Evolutionary conservation across 2,329 filamentous ascomycete genomes (phyloP), one percentile per base, ranked within the genome.

Genomic region (Grosmannia serpens): DNA sequence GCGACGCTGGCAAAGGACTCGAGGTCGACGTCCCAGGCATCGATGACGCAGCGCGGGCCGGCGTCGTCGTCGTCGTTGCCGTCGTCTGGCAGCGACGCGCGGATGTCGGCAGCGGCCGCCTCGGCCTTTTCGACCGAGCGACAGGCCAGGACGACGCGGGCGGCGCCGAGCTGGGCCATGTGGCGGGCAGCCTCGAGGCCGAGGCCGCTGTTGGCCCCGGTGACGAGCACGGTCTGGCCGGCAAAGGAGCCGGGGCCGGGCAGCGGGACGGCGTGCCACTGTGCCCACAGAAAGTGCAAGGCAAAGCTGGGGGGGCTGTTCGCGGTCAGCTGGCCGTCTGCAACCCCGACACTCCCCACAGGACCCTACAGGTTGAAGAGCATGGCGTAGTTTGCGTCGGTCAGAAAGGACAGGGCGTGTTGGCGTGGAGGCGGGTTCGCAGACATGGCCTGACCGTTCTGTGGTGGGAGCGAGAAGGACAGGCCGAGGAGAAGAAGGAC

Each of bases 1-100:
- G 70, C 66, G 44, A 82, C 72, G 35, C 73, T 77, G 4, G 72
- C 71, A 62, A 77, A 78, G 22, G 69, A 74, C 17, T 63, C 64
- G 62, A 82, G 71, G 63, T 83, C 79, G 5, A 83, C 63, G 13
- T 69, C 57, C 78, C 78, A 82, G 15, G 81, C 76, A 50, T 80
- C 69, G 35, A 79, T 66, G 3, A 59, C 65, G n/a, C 58, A 66
- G 46, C 59, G 55, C 24, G 33, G 27, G 35, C 17, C 26, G 46
- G 33, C 13, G 29, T n/a, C n/a, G n/a, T n/a, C n/a, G n/a, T n/a
- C n/a, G n/a, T n/a, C n/a, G n/a, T n/a, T n/a, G n/a, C n/a, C n/a
- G 2, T 9, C 27, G 4, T 26, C 62, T 6, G 59, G 35, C 15
- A 69, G 67, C 24, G 67, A 64, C 1, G 60, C 58, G 33, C 67